Evolutionary conservation across 495 filamentous ascomycete genomes (phyloP), one percentile per base, ranked within the genome.

Genomic region (Rusavskia elegans): DNA sequence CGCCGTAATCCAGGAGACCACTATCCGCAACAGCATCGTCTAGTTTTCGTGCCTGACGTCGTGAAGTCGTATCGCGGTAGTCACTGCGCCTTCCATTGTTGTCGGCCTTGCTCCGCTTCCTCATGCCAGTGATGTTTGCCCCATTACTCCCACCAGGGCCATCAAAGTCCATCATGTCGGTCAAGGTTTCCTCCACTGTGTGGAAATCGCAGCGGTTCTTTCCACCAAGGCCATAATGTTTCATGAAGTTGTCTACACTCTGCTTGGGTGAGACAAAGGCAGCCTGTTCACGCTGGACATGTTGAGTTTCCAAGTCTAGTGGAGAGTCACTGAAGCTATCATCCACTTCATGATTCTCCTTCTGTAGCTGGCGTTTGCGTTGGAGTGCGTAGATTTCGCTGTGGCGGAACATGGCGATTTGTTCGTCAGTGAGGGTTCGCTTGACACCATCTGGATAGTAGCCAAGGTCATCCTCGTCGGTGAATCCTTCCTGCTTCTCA

Each of bases 371-470:
- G 57, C 66, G 66, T 53, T 71, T 71, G 10, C 83, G 76, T 3
- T 87, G 66, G 17, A 95, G 66, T 8, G 72, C 60, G 60, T 94
- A 80, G 41, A 97, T 76, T 67, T 98, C 92, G 14, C 83, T 92
- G 62, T 92, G 84, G 53, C 92, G 73, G 62, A 97, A 95, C 38
- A 95, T 92, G 17, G 74, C 79, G 42, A 96, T 86, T 66, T 98
- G 84, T 52, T 86, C 85, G 63, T 95, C 86, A 2, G 93, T 97
- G 48, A 98, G 69, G 7, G 89, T 95, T 6, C 93, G 81, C 63
- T 94, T 94, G 50, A 80, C 78, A 14, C 93, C 90, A 57, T 97
- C 89, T 6, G 76, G 69, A 61, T 96, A 98, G 65, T 88, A 92
- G 21, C 89, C 93, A 13, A 95, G 74, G 8, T 71, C 82, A 57